Evolutionary conservation across 1,284 basidiomycete genomes (phyloP).

Genomic region (Earliella scabrosa): DNA sequence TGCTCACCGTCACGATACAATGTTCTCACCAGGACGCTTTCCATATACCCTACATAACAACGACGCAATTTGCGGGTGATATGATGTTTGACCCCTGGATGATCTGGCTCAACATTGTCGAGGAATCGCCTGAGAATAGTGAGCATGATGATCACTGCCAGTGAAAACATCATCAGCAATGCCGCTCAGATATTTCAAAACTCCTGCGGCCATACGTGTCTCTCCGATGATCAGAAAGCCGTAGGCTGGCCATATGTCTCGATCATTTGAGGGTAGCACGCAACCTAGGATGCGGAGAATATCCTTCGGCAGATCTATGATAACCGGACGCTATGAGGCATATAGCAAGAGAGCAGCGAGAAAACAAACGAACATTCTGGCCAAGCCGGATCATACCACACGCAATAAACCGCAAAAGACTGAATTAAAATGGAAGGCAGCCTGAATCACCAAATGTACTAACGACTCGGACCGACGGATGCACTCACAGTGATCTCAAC

Average conservation of each 20-base stretch:
- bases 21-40: not conserved
- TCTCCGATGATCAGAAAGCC: not conserved
- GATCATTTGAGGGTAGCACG: not conserved
- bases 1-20: not conserved
- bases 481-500: not conserved
- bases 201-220: not conserved
- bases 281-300: not conserved
- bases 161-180: not conserved
- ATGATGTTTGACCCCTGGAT: too few species aligned
- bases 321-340: not conserved
- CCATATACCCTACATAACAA: too few species aligned
- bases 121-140: not conserved
- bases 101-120: not conserved
- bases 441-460: not conserved
- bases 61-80: too few species aligned
- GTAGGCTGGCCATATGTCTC: not conserved
- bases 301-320: not conserved
- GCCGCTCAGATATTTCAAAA: not conserved
- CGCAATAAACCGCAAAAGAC: not conserved
- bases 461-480: too few species aligned
- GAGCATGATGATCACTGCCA: not conserved
- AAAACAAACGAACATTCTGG: not conserved
- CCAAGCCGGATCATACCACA: not conserved
- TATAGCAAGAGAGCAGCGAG: not conserved
- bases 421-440: not conserved